Evolutionary conservation across 2,329 filamentous ascomycete genomes (phyloP), one percentile per base, ranked within the genome.

Genomic region (Ceratocystis papillata): DNA sequence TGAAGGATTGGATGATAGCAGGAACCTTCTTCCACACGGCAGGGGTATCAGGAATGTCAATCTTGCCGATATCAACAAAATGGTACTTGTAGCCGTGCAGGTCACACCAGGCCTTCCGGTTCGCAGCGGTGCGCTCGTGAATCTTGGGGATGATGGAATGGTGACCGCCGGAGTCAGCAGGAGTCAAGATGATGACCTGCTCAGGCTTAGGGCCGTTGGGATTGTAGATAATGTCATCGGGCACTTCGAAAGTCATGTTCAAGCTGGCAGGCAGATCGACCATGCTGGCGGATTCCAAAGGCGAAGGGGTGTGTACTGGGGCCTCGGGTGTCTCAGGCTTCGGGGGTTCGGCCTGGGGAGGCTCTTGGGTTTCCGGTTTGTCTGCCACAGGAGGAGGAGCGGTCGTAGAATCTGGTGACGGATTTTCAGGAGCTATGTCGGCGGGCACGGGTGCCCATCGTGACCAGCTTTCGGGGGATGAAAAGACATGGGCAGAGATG

Each of bases 21-120:
- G 67, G 67, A 28, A 68, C 63, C 64, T 68, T 68, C 50, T 68
- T 68, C 67, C 67, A 68, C 12, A 68, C 67, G 48, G 64, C 46
- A 30, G 65, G 10, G 22, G 64, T 60, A 37, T 68, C 33, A 17
- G 64, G 64, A 41, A 68, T 64, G n/a, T 68, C 63, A 57, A 68
- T 66, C 28, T 68, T 61, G 50, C 63, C 37, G 20, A 68, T 68
- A 33, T 68, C 67, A 25, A 68, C 67, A 64, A 68, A 68, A 53
- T 68, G 64, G 60, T 68, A 65, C 44, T 68, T 68, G 67, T 68
- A 68, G 25, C 67, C 67, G 53, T 68, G 67, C 28, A 59, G 50
- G n/a, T 65, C 64, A 22, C 63, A 65, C 57, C 65, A 68, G n/a
- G 67, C 64, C 63, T 66, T 59, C 30, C 67, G 67, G 61, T 68